These are phyloP conservation scores for Trichomonascaceae sp. DNA, from an alignment of 1,139 yeast genomes.

Conservation along the genomic window DNA sequence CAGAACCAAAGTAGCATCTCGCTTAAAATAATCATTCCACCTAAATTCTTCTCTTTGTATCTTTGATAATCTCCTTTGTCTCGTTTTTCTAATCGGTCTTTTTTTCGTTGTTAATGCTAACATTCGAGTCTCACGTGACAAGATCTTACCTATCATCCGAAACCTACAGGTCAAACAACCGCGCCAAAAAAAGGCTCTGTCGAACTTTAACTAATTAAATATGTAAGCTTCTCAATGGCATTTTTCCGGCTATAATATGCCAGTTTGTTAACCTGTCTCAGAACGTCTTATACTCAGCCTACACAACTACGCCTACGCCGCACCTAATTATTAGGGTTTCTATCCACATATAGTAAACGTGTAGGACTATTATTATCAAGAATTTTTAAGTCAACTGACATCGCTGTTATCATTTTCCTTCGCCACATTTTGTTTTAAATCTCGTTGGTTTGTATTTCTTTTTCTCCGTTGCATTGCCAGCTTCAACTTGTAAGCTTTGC, in stretches of 20 bases:
- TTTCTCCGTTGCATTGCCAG: not conserved
- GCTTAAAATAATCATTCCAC: not conserved
- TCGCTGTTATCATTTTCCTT: not conserved
- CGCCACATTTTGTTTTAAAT: not conserved
- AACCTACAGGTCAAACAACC: not conserved
- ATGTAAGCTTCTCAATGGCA: not conserved
- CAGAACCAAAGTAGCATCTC: not conserved
- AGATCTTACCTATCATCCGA: not conserved
- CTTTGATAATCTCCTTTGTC: not conserved
- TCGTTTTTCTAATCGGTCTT: not conserved
- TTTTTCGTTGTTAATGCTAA: not conserved
- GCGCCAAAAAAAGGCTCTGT: not conserved
- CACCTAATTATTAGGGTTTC: not conserved
- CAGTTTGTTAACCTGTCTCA: too few species aligned
- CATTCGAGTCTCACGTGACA: not conserved
- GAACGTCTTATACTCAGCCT: not conserved
- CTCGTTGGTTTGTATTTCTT: not conserved
- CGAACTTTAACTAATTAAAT: not conserved
- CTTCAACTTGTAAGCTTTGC: not conserved
- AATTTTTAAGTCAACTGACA: not conserved
- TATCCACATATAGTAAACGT: not conserved
- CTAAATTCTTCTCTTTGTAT: not conserved
- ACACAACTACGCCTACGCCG: not conserved
- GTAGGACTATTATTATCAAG: not conserved
- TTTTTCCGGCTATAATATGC: too few species aligned